phyloP scores from a whole-genome alignment of 2,329 filamentous ascomycete species.

The Pseudocercospora fuligena region DNA sequence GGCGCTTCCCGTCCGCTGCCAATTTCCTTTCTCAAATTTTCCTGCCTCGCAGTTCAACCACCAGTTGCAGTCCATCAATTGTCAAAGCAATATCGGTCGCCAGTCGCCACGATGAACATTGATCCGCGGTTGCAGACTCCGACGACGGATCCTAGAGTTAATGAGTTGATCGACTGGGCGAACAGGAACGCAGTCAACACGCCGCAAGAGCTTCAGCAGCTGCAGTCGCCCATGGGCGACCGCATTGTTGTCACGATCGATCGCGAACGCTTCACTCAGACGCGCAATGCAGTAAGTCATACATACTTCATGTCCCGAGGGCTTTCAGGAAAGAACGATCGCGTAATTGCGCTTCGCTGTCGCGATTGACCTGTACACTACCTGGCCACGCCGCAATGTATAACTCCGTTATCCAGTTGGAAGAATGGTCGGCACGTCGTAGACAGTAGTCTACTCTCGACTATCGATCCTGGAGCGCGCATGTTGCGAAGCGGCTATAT shows the following conservation, averaged over 20 bases:
- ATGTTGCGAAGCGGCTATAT: no score
- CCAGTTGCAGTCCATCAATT: slow-evolving; percentile 3
- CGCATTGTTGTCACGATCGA: slow-evolving; percentile 25
- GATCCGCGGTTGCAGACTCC: background rate
- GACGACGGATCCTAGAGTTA: background rate
- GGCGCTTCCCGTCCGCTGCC: no score
- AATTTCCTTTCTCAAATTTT: no score
- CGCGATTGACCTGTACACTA: background rate
- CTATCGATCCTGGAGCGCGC: no score
- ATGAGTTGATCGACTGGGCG: slow-evolving; percentile 5
- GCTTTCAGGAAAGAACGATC: background rate
- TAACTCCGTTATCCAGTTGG: no score
- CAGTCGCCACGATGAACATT: background rate
- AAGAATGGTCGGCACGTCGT: no score
- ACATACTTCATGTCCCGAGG: background rate
- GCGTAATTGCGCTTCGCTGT: slow-evolving; percentile 3
- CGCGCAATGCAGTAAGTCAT: slow-evolving; percentile 30
- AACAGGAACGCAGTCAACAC: background rate
- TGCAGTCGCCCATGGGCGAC: slow-evolving; percentile 4
- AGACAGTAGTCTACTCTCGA: no score
- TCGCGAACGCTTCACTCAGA: slow-evolving; percentile 28
- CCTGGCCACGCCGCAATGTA: no score
- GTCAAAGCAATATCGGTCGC: background rate
- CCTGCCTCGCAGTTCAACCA: no score
- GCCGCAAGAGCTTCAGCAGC: background rate